Conservation (phyloP, 768 basidiomycete species). For the Tricholomella constricta region DNA sequence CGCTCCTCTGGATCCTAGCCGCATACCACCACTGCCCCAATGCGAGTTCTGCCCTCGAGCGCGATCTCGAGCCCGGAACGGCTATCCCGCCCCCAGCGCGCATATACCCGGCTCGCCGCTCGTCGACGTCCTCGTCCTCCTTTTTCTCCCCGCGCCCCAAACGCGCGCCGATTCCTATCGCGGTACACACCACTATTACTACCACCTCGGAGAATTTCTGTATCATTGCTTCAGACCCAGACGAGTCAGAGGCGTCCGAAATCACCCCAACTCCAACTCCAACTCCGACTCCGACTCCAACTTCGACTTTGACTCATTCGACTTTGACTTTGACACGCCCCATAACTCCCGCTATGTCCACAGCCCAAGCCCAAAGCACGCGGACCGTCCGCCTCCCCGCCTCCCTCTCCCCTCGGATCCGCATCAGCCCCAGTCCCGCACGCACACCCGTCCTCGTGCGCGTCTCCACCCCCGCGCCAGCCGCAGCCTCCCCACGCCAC, state of each 20-base stretch:
- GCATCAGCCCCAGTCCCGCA: neutral
- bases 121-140: conserved; percentile 5
- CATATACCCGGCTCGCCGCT: neutral
- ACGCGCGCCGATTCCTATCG: neutral
- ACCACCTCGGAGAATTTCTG: neutral
- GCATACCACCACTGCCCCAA: neutral
- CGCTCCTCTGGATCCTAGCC: neutral
- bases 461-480: neutral
- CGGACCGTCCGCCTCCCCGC: neutral
- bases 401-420: neutral
- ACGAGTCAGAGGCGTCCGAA: too few species aligned
- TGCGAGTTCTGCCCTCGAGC: neutral
- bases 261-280: too few species aligned
- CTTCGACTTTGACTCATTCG: too few species aligned
- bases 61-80: neutral
- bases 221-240: too few species aligned
- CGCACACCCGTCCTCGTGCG: neutral
- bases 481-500: neutral
- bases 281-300: neutral
- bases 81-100: neutral
- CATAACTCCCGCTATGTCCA: neutral
- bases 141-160: conserved; percentile 14
- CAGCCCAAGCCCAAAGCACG: neutral
- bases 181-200: neutral
- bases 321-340: neutral